Evolutionary conservation across 2,329 filamentous ascomycete species (phyloP), one percentile per base, ranked within the genome.

Genomic region (Lizonia empirigonia): DNA sequence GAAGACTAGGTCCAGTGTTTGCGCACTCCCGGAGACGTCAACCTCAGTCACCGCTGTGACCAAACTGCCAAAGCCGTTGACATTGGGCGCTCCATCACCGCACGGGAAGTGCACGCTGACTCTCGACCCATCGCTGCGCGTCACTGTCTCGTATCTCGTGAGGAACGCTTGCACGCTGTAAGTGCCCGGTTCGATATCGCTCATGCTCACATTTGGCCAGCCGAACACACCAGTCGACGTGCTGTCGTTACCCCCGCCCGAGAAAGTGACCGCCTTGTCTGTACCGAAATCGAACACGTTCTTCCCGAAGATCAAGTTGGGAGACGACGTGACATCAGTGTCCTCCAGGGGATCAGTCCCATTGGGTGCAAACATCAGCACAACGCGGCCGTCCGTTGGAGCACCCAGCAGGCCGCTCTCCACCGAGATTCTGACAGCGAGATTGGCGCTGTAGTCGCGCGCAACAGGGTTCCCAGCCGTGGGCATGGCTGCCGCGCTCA

Each of bases 151-250:
- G 40, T 75, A 74, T 24, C 45, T 59, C 18, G 64, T 74, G 16
- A 75, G 49, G 47, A 73, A 73, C 1, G 69, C 71, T 45, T 72
- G 72, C 1, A 74, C 59, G 5, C 48, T 65, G 50, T 74, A 75
- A 15, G 60, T 57, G 9, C 70, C 71, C 1, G 68, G 53, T 3
- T 60, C 49, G 7, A 74, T 53, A 7, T 69, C 63, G 46, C 59
- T 53, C 36, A 74, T 36, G 35, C 65, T 70, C 29, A 67, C 57
- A 32, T 69, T 67, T 5, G 68, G 71, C 57, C 58, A 74, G 7
- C 73, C 73, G 45, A 53, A 74, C 0, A 74, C 66, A 8, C 63
- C 68, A 6, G 49, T 59, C 10, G 54, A 56, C 4, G 65, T 69
- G 26, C 53, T 59, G 8, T 47, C 24, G 7, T 60, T 64, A 41